Base-by-base conservation (phyloP, 176 grass and related monocot species). In the Hordeum marinum region DNA sequence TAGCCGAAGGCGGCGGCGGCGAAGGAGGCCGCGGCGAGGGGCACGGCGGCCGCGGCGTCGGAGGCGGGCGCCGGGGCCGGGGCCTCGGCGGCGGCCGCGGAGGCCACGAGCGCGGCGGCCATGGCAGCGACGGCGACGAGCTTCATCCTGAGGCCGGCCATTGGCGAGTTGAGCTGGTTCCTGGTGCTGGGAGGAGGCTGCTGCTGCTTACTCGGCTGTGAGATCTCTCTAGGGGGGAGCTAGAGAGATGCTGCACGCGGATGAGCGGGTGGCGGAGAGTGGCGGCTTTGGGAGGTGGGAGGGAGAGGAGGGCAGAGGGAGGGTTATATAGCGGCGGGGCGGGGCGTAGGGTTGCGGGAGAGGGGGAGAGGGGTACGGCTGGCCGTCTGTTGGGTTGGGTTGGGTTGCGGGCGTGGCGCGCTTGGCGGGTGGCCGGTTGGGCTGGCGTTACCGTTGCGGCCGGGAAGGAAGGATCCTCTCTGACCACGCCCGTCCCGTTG, bases 61-160 rank as follows among this genome's bases (percentile, higher is more conserved):
- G 90, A 87, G 80, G 48, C 0, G 11, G 89, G 89, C 48, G 89
- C 89, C 23, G 89, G 89, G 1, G 85, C 85, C 4, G 89, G 89
- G 29, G 89, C 89, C 45, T 90, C 66, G 20, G 18, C 41, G 37
- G 86, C 86, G 0, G 87, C 73, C 29, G 80, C 83, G 8, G 90
- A 80, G 39, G 86, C 87, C 9, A 88, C 90, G 78, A 89, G 83
- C 7, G 80, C 83, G 21, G 83, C 83, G 48, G 90, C 83, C 86
- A 86, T 34, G 74, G 84, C 86, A 48, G 83, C 90, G 86, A 43
- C 68, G 80, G 90, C 83, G 78, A 82, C n/a, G 34, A 75, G 3
- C 87, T 83, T 89, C 72, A 86, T 86, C 87, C 80, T 87, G 61
- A 89, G 90, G 18, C 68, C 80, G 63, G 87, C 82, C 90, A 89